phyloP scores from a whole-genome alignment of 2,329 filamentous ascomycete genomes.

The Penicillium italicum region DNA sequence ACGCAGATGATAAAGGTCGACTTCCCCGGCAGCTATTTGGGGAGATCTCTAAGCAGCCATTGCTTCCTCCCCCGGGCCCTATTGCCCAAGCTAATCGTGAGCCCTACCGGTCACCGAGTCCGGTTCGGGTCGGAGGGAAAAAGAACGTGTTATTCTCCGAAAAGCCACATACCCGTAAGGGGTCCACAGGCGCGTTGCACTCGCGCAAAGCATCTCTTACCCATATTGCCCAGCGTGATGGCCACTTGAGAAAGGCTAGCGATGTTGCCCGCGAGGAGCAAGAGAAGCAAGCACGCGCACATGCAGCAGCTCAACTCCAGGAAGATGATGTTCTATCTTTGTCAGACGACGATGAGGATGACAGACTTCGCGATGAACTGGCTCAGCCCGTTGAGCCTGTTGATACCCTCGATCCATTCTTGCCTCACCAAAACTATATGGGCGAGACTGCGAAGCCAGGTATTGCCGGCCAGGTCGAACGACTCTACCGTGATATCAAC shows the following conservation, averaged over 20 bases:
- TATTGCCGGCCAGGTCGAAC: conserved; percentile 49
- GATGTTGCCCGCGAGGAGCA: conserved; percentile 28
- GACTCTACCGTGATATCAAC: conserved; percentile 51
- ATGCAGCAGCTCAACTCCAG: conserved; percentile 32
- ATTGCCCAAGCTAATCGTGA: conserved; percentile 31
- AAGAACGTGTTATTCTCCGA: conserved; percentile 26
- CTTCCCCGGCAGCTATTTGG: conserved; percentile 42
- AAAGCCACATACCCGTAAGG: conserved; percentile 32
- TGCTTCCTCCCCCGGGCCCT: conserved; percentile 35
- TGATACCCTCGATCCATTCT: conserved; percentile 47
- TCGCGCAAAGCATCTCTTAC: conserved; percentile 40
- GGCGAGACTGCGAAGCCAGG: conserved; percentile 46
- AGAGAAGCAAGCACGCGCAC: conserved; percentile 29
- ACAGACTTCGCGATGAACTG: conserved; percentile 45
- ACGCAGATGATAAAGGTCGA: conserved; percentile 23
- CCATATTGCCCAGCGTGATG: conserved; percentile 32
- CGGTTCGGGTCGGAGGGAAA: conserved; percentile 35
- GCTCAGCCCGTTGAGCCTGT: conserved; percentile 43
- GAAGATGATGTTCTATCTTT: conserved; percentile 38
- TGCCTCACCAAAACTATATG: conserved; percentile 47
- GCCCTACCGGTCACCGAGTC: conserved; percentile 47
- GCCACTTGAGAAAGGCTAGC: conserved; percentile 22
- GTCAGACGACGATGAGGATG: conserved; percentile 48
- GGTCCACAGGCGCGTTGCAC: conserved; percentile 38
- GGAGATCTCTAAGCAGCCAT: conserved; percentile 40